Base-by-base conservation (phyloP, 2,329 filamentous ascomycete species). In the Calonectria hawksworthii region DNA sequence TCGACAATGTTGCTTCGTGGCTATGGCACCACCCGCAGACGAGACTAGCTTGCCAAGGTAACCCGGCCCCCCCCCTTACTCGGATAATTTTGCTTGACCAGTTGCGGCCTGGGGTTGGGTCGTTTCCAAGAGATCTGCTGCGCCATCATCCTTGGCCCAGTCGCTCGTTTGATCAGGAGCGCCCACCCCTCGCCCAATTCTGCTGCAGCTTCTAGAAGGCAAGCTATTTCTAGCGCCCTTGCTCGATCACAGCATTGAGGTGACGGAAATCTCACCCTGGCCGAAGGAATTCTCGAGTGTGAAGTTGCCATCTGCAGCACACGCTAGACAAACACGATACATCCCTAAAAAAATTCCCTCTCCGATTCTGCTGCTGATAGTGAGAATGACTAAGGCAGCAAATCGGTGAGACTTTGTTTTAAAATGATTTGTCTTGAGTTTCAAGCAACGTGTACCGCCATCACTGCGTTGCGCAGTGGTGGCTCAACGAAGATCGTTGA, bases 1-100 rank as follows among this genome's bases (percentile, higher is more conserved):
- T 38, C 50, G 77, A 75, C 68, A 54, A 47, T 21, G 68, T 71
- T 68, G 73, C 70, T 73, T 70, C 67, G 72, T 71, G 74, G 72
- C 38, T 44, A 73, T 79, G 74, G 56, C 74, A 77, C 76, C 78
- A 79, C 73, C n/a, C 26, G 23, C 56, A 41, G 50, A 68, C 65
- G 71, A 64, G 54, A 70, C 54, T 68, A 68, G 54, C 28, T 65
- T 61, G 34, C 38, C 56, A 41, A 63, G 34, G 30, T 23, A 41
- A 64, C 64, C 72, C 34, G 51, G 74, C 72, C 56, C 73, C 54
- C 76, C 74, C 68, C 41, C 21, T 23, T 41, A 18, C 56, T 63
- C 56, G 56, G 56, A 63, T 41, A 63, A 63, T 63, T 63, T 65
- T 72, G 66, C 63, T 47, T 59, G 44, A 47, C 56, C 67, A 34